Evolutionary conservation across 371 early-diverging fungal genomes (phyloP).

Genomic region (Haplosporangium sp.): DNA sequence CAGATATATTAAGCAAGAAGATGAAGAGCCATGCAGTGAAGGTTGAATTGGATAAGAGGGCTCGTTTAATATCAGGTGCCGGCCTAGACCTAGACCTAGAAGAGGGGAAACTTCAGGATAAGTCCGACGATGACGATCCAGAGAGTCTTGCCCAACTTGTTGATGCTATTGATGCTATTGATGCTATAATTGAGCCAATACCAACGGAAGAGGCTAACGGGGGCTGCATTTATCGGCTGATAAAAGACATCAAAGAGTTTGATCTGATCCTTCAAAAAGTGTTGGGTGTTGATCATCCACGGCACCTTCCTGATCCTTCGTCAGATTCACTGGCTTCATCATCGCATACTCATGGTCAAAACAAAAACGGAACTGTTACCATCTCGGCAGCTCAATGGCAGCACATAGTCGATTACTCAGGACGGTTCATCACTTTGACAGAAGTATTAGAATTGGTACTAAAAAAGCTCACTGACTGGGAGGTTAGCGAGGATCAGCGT

Average conservation of each 20-base stretch:
- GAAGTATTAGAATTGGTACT: constrained; percentile 15
- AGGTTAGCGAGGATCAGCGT: constrained; percentile 6
- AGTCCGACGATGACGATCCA: not conserved
- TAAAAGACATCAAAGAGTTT: constrained; percentile 22
- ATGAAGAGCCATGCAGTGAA: constrained; percentile 39
- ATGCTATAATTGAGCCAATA: not conserved
- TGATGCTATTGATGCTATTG: not conserved
- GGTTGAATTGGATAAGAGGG: constrained; percentile 16
- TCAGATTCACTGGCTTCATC: not conserved
- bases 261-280: constrained; percentile 29
- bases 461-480: constrained; percentile 25
- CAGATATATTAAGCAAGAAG: constrained; percentile 35
- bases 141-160: not conserved
- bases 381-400: constrained; percentile 23
- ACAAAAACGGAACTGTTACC: constrained; percentile 6
- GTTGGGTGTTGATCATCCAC: constrained; percentile 9
- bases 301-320: too few species aligned
- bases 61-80: too few species aligned
- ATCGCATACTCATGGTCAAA: not conserved
- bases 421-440: constrained; percentile 20
- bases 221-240: constrained; percentile 24
- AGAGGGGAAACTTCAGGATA: not conserved
- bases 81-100: not conserved
- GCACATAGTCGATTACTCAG: constrained; percentile 21
- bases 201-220: not conserved